Percentiles rank a stretch among this genome's conserved stretches.
phyloP scores from a whole-genome alignment of 306 rosid species.

The Prunus mongolica region DNA sequence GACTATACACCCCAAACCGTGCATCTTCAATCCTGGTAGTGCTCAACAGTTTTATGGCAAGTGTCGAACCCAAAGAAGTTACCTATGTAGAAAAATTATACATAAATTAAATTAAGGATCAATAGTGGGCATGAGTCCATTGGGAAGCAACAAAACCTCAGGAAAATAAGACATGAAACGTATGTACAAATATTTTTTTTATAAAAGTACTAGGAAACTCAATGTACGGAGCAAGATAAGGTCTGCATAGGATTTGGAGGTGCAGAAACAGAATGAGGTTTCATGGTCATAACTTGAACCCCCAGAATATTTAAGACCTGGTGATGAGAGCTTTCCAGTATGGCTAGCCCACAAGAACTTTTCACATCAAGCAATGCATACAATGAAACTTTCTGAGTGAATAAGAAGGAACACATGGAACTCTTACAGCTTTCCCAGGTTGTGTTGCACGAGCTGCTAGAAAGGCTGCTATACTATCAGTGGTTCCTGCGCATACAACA shows the following conservation, averaged over 20 bases:
- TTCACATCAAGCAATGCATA: not conserved
- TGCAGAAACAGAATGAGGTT: not conserved
- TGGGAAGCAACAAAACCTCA: not conserved
- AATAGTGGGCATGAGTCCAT: not conserved
- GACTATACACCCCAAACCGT: conserved; percentile 90
- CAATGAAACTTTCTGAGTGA: not conserved
- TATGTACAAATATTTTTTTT: not conserved
- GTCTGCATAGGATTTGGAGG: not conserved
- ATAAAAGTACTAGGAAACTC: conserved; percentile 6
- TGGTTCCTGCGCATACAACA: conserved; percentile 83
- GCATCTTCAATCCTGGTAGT: conserved; percentile 83
- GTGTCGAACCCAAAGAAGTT: conserved; percentile 94
- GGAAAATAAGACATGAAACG: not conserved
- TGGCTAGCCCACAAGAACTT: not conserved
- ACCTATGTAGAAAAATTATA: conserved; percentile 41
- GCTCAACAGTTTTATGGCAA: conserved; percentile 83
- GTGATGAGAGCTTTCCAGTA: not conserved
- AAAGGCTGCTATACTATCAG: conserved; percentile 95
- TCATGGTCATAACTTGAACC: not conserved
- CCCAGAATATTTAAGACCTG: not conserved
- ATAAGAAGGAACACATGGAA: conserved; percentile 6
- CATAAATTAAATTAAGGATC: not conserved
- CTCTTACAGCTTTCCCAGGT: conserved; percentile 82
- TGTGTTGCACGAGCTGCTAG: conserved; percentile 82
- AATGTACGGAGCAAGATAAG: not conserved